phyloP scores from a whole-genome alignment of 1,284 basidiomycete species.

The Ustilago lituana region DNA sequence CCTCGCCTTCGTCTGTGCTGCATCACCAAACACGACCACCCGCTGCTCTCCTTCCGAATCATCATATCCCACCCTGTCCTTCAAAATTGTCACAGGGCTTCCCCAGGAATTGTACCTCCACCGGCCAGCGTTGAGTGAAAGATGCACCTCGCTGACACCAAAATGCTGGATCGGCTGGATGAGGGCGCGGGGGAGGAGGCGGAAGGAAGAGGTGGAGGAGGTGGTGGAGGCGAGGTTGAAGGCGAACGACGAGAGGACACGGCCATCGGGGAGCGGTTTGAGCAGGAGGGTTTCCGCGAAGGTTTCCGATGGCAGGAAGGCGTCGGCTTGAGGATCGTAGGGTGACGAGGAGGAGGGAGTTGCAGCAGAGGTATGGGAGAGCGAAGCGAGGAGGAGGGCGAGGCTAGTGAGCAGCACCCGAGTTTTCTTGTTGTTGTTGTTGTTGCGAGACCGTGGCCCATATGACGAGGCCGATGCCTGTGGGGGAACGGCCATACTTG shows the following conservation, averaged over 20 bases:
- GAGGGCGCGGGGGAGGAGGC: constrained; percentile 81
- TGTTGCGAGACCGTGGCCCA: too few relatives aligned
- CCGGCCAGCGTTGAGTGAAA: constrained; percentile 84
- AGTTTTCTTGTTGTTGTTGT: too few relatives aligned
- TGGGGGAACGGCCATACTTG: too few relatives aligned
- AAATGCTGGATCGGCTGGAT: constrained; percentile 86
- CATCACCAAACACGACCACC: too few relatives aligned
- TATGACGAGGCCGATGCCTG: too few relatives aligned
- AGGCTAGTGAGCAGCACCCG: too few relatives aligned
- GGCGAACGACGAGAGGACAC: constrained; percentile 80
- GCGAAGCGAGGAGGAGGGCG: too few relatives aligned
- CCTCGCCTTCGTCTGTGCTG: neutral
- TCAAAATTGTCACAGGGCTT: constrained; percentile 26
- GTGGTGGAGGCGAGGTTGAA: constrained; percentile 50
- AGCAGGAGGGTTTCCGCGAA: constrained; percentile 76
- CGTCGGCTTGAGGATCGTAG: neutral
- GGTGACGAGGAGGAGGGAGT: neutral
- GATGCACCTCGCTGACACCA: constrained; percentile 83
- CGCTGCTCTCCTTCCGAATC: neutral
- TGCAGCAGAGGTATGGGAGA: neutral
- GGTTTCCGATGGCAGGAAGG: constrained; percentile 19
- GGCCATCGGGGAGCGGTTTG: constrained; percentile 82
- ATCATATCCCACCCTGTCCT: neutral
- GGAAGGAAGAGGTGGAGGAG: constrained; percentile 26
- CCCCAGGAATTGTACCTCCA: constrained; percentile 88